Evolutionary conservation across 768 basidiomycete species (phyloP).

Genomic region (Candolleomyces aberdarensis): DNA sequence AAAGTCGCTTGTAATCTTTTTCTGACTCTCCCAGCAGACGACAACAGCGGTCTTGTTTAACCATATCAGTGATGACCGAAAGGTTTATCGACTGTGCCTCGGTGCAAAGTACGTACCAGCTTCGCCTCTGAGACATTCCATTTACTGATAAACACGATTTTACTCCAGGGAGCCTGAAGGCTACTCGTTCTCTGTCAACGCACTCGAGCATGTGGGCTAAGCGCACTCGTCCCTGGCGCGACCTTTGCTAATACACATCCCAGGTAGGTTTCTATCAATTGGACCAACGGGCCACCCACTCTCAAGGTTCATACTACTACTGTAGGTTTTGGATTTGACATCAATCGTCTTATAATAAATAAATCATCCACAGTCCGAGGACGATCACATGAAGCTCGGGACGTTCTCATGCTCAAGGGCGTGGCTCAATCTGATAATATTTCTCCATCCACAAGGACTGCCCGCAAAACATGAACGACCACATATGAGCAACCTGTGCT

Average conservation of each 20-base stretch:
- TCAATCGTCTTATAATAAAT: not conserved
- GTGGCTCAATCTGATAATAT: not conserved
- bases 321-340: slow-evolving; percentile 7
- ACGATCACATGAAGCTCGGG: slow-evolving; percentile 11
- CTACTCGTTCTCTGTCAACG: slow-evolving; percentile 15
- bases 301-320: slow-evolving; percentile 16
- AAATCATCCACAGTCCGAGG: slow-evolving; percentile 10
- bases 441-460: slow-evolving; percentile 6
- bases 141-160: not conserved
- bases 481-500: slow-evolving; percentile 6
- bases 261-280: slow-evolving; percentile 20
- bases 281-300: slow-evolving; percentile 12
- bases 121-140: not conserved
- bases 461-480: not conserved
- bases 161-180: slow-evolving; percentile 14
- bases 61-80: slow-evolving; percentile 16
- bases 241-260: not conserved
- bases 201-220: slow-evolving; percentile 12
- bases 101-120: slow-evolving; percentile 11
- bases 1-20: not conserved
- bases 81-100: slow-evolving; percentile 17
- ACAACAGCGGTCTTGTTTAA: slow-evolving; percentile 7
- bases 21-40: not conserved
- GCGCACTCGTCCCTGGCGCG: not conserved
- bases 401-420: too few species aligned